These are phyloP conservation scores for Obba rivulosa DNA, from an alignment of 768 basidiomycete genomes.

Conservation along the genomic window DNA sequence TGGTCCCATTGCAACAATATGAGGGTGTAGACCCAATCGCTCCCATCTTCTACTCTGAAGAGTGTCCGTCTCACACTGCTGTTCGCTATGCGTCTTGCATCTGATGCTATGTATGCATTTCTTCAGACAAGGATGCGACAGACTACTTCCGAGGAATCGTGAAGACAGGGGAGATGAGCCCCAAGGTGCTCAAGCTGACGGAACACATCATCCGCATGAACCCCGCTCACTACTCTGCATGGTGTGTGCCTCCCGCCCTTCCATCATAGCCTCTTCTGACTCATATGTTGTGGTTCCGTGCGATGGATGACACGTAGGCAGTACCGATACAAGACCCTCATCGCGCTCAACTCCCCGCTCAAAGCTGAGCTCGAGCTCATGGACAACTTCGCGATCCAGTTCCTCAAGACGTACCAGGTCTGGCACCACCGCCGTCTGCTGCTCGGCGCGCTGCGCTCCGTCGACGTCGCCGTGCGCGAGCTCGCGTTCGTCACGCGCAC, in stretches of 20 bases:
- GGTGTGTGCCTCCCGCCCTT: slow-evolving; percentile 44
- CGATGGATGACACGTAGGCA: slow-evolving; percentile 74
- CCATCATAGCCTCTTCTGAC: neutral
- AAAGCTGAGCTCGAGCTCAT: slow-evolving; percentile 78
- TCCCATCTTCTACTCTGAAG: slow-evolving; percentile 84
- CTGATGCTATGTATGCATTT: neutral
- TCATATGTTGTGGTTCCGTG: too few relatives aligned
- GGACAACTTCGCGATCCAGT: slow-evolving; percentile 78
- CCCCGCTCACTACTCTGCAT: slow-evolving; percentile 95
- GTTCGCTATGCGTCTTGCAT: slow-evolving; percentile 4
- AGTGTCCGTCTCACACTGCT: slow-evolving; percentile 44
- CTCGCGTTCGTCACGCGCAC: slow-evolving; percentile 73
- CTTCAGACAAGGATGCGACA: slow-evolving; percentile 85
- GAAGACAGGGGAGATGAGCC: slow-evolving; percentile 70
- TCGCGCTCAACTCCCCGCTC: slow-evolving; percentile 61
- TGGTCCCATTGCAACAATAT: slow-evolving; percentile 75
- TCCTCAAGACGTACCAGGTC: slow-evolving; percentile 95
- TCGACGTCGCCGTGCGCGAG: slow-evolving; percentile 42
- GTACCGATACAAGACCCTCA: slow-evolving; percentile 85
- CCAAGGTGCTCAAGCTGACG: slow-evolving; percentile 80
- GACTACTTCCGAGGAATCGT: slow-evolving; percentile 88
- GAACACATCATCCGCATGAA: slow-evolving; percentile 86
- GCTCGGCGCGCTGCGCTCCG: slow-evolving; percentile 43
- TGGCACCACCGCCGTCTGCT: slow-evolving; percentile 91
- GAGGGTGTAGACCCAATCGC: slow-evolving; percentile 77